Conservation (phyloP, 305 asterid species). For the Salvia sclarea region DNA sequence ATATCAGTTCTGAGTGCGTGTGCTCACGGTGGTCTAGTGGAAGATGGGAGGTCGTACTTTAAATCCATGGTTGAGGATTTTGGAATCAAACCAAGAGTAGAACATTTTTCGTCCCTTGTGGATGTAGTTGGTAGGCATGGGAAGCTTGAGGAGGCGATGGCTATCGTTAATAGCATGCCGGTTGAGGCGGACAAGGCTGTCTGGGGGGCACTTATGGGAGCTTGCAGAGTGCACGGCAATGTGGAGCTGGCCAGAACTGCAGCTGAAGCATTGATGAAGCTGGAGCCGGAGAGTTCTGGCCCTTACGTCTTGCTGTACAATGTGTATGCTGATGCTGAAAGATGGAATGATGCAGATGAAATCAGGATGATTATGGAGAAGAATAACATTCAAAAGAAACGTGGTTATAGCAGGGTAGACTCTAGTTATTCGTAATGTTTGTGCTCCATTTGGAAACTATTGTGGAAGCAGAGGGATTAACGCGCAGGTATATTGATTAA, state of each 20-base stretch:
- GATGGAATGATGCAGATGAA: constrained; percentile 76
- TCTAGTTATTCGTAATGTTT: constrained; percentile 32
- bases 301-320: constrained; percentile 64
- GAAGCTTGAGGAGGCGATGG: constrained; percentile 73
- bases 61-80: constrained; percentile 63
- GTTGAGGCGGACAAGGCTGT: constrained; percentile 69
- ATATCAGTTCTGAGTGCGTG: constrained; percentile 82
- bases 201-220: constrained; percentile 83
- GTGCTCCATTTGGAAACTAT: not conserved
- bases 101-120: constrained; percentile 79
- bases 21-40: constrained; percentile 77
- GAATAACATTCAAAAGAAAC: constrained; percentile 53
- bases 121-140: constrained; percentile 74
- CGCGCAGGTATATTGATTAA: constrained; percentile 68
- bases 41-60: constrained; percentile 60
- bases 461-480: constrained; percentile 41
- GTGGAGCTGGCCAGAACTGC: constrained; percentile 66
- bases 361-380: constrained; percentile 64
- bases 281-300: constrained; percentile 77
- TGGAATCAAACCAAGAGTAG: constrained; percentile 70
- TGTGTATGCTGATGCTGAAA: constrained; percentile 71
- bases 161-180: constrained; percentile 55
- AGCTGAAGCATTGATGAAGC: constrained; percentile 66
- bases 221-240: constrained; percentile 68
- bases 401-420: constrained; percentile 63